Base-by-base conservation (phyloP, 2,329 filamentous ascomycete species). In the Fusarium globosum region DNA sequence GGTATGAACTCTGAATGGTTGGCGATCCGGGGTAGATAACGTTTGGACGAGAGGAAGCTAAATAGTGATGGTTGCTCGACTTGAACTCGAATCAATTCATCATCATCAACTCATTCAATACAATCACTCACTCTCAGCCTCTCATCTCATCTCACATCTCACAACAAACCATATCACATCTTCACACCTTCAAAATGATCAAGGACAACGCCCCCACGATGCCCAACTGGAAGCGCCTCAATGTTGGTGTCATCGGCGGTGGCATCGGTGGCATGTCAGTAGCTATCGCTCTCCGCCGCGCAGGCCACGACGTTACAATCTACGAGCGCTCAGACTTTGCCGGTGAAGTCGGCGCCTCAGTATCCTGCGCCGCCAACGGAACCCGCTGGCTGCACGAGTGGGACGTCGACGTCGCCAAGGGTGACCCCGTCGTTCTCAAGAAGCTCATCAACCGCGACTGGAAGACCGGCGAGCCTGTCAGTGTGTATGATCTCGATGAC, bases 381-480 rank as follows among this genome's bases (percentile, higher is more conserved):
- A 91, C 91, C 2, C 86, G 89, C 52, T 93, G 91, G 91, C 82
- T 93, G 13, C 87, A 92, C 69, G 89, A 92, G 79, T 93, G 91
- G 91, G 84, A 83, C 0, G 89, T 93, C 3, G 89, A 93, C 75
- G 84, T 93, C 4, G 82, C 82, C 20, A 89, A 89, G 76, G 91
- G 91, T 14, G 88, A 92, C 65, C 90, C 90, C 0, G 91, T 93
- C 4, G 83, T 93, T 3, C 81, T 93, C 55, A 86, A 85, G 80
- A 90, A 90, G 76, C 85, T 93, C 59, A 93, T 93, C 82, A 92
- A 90, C 79, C 87, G 89, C 7, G 90, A 93, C 80, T 93, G 91
- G 91, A 87, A 88, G 78, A 93, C 90, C 2, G 91, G 91, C 1
- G 88, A 92, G 80, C 87, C 89, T 0, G 86, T 90, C 30, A 92